phyloP scores from a whole-genome alignment of 2,329 filamentous ascomycete genomes.

The Gnomoniopsis sp. region DNA sequence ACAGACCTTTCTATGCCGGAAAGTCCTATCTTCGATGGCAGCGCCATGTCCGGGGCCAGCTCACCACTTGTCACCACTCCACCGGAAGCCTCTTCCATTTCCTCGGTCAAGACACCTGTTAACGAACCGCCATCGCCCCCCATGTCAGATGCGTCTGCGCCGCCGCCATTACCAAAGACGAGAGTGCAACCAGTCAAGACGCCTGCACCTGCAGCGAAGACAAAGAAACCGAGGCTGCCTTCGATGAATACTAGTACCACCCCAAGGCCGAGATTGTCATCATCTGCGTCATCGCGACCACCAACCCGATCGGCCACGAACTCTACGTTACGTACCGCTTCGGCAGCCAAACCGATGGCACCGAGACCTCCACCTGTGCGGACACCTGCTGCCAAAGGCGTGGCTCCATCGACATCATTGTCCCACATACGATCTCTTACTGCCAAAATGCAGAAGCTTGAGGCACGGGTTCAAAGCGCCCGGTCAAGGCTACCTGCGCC shows the following conservation, averaged over 20 bases:
- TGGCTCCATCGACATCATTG: slow-evolving; percentile 67
- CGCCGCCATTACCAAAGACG: slow-evolving; percentile 45
- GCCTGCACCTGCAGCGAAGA: slow-evolving; percentile 31
- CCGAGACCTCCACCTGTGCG: slow-evolving; percentile 41
- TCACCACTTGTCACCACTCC: slow-evolving; percentile 89
- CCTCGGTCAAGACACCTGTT: slow-evolving; percentile 56
- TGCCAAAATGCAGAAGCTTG: slow-evolving; percentile 94
- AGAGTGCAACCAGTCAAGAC: slow-evolving; percentile 39
- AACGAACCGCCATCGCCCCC: slow-evolving; percentile 90
- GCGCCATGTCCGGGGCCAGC: slow-evolving; percentile 81
- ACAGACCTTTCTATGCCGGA: slow-evolving; percentile 62
- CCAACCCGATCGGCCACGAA: slow-evolving; percentile 39
- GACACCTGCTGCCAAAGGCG: slow-evolving; percentile 43
- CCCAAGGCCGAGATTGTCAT: slow-evolving; percentile 45
- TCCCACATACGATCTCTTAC: slow-evolving; percentile 92
- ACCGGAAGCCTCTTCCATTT: slow-evolving; percentile 44
- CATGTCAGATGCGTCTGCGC: slow-evolving; percentile 78
- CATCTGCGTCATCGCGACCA: slow-evolving; percentile 30
- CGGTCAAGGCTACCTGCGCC: slow-evolving; percentile 89
- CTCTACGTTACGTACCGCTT: slow-evolving; percentile 38
- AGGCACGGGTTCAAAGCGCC: slow-evolving; percentile 86
- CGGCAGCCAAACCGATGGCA: slow-evolving; percentile 43
- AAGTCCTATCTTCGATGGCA: slow-evolving; percentile 71
- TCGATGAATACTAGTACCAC: slow-evolving; percentile 52
- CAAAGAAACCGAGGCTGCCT: slow-evolving; percentile 50